Evolutionary conservation across 805 yeast species (phyloP), one percentile per base, ranked within the genome.

Genomic region (Limtongozyma cylindracea): DNA sequence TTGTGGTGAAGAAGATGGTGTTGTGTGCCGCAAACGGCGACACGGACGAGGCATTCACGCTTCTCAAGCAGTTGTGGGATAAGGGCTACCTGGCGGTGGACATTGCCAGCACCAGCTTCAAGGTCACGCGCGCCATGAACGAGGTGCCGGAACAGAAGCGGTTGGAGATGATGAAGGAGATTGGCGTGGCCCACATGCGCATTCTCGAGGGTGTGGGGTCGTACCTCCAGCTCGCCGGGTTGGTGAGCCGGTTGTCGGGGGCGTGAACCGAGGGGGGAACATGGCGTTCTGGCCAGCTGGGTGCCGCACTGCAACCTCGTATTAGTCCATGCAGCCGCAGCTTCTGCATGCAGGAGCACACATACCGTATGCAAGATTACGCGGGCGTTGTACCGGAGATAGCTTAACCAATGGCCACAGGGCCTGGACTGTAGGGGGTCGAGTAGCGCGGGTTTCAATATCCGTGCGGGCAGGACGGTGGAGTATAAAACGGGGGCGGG

Each of bases 71-170:
- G 4, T 52, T 88, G 15, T 84, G 95, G 94, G 53, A 47, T 17
- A 76, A 76, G 38, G 98, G 98, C 5, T 88, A 84, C 41, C 68
- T 84, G 9, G 88, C 94, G 0, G 74, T 78, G 13, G 98, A 88
- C 45, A 76, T 88, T 19, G 78, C 82, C 4, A 69, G 91, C 2
- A 80, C 91, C 24, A 64, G 82, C 35, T 88, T 88, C 48, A 62
- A 76, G 29, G 96, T 88, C 7, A 61, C 78, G 13, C 84, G 82
- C 45, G 61, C 71, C 2, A 37, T 88, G 27, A 65, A 58, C 6
- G 69, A 65, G 11, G 48, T 77, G 6, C 56, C 53, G 19, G 96
- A 88, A 38, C 56, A 55, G 22, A 54, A 52, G 25, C 49, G 91
- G 29, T 50, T 88, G 27, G 84, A 72, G 27, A 59, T 72, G 38